Evolutionary conservation across 352 stramenopile genomes (phyloP).

Genomic region (Globisporangium cystogenes): DNA sequence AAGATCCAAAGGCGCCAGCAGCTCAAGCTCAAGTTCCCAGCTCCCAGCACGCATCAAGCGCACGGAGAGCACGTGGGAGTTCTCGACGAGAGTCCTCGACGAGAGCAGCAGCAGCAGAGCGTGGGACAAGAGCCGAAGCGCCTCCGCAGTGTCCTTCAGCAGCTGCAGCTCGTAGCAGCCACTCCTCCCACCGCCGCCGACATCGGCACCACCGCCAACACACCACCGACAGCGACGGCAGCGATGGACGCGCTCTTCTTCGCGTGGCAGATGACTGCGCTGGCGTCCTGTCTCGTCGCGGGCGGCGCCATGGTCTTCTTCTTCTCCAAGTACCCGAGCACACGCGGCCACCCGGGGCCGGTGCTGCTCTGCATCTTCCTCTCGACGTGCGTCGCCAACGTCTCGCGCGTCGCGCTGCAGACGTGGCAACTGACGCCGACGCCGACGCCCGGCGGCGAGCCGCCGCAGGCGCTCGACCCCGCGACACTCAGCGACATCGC

Average conservation of each 20-base stretch:
- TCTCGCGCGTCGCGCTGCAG: conserved; percentile 58
- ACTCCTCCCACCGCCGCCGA: no score
- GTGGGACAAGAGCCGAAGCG: no score
- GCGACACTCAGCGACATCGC: conserved; percentile 60
- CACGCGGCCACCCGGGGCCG: conserved; percentile 56
- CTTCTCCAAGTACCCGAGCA: conserved; percentile 60
- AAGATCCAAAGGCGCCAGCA: no score
- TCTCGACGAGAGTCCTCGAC: no score
- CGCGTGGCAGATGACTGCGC: conserved; percentile 67
- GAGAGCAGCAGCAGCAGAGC: not conserved
- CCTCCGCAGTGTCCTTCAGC: no score
- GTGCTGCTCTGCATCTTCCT: conserved; percentile 80
- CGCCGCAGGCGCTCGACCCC: conserved; percentile 2
- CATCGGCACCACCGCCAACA: not conserved
- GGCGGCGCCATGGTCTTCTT: conserved; percentile 59
- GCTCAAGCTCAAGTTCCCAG: no score
- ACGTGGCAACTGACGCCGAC: conserved; percentile 30
- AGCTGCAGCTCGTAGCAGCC: no score
- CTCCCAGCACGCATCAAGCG: no score
- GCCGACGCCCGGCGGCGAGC: conserved; percentile 9
- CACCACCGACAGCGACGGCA: not conserved
- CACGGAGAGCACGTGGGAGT: no score
- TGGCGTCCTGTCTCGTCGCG: conserved; percentile 46
- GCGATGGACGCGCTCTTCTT: conserved; percentile 61
- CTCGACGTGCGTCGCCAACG: conserved; percentile 55